Base-by-base conservation (phyloP, 768 basidiomycete genomes). In the Boletus rubropictus region DNA sequence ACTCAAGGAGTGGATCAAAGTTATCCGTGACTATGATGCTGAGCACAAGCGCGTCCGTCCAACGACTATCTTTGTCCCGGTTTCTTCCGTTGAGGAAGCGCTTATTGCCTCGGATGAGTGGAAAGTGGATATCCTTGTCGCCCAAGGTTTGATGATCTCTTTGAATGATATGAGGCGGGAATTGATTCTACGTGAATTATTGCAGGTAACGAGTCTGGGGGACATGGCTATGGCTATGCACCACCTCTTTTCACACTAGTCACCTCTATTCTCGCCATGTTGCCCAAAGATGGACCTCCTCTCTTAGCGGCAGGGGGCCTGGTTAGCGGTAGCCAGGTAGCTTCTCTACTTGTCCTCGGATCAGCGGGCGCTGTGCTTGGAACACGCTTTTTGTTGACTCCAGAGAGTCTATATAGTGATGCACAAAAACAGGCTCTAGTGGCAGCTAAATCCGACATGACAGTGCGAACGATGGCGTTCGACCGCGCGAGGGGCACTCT, bases 221-320 rank as follows among this genome's bases (percentile, higher is more conserved):
- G 89, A 22, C 89, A 91, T 64, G 87, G 86, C 7, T 66, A 73
- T 39, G 53, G 66, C 18, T 59, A 72, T 33, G 78, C 84, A 7
- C 75, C 77, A 31, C 79, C 88, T 1, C 71, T 86, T 44, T 64
- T 81, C 45, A 77, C 75, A 12, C 69, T 90, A 36, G 58, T 89
- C 44, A 72, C 83, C 6, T 68, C 72, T 44, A 70, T 87, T 54
- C 65, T 80, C 35, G 63, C 72, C 31, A 67, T 64, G 10, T 51
- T 80, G 15, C 61, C 72, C 4, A 57, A 66, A 29, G 64, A 64
- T 29, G 67, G 71, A 4, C 78, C 79, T 0, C 77, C 77, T 4
- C 55, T 91, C 44, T 65, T 91, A 25, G 88, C 80, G 14, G 88
- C 89, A 3, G 89, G 89, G 25, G 89, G 89, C 0, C 54, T 92